Conservation (phyloP, 2,329 filamentous ascomycete species). For the Chaetothyriales sp. region DNA sequence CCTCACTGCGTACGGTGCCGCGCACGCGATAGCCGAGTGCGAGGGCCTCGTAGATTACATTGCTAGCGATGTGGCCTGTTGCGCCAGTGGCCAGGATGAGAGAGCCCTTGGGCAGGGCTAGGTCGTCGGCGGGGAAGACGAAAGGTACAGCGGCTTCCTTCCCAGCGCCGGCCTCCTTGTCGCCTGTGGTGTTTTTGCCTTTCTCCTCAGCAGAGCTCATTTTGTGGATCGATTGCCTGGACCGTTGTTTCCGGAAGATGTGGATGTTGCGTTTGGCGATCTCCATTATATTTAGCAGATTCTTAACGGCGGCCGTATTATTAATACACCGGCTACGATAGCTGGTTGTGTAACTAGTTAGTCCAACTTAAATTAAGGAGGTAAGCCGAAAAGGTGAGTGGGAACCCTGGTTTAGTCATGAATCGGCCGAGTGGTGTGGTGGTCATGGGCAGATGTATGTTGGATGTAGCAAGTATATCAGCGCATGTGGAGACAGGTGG, state of each 20-base stretch:
- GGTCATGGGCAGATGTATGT: no score
- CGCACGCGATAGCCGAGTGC: slow-evolving; percentile 30
- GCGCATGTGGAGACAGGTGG: no score
- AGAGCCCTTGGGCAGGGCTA: slow-evolving; percentile 5
- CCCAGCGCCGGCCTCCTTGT: background rate
- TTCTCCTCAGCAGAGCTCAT: background rate
- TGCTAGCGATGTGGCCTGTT: slow-evolving; percentile 33
- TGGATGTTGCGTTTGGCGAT: background rate
- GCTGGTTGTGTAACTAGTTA: background rate
- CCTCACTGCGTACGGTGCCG: slow-evolving; percentile 28
- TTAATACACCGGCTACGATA: background rate
- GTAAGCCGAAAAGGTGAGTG: no score
- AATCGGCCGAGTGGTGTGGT: no score
- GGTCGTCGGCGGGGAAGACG: background rate
- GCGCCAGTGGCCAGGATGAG: slow-evolving; percentile 34
- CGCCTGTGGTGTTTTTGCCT: background rate
- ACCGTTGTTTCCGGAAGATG: background rate
- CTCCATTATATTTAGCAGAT: slow-evolving; percentile 1
- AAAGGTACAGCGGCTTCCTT: no score
- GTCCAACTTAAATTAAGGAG: no score
- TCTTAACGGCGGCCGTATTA: no score
- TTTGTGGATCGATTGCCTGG: background rate
- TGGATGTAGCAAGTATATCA: no score
- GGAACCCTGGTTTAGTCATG: no score
- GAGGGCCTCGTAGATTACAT: slow-evolving; percentile 33